phyloP scores from a whole-genome alignment of 306 rosid species.

The Vigna unguiculata region DNA sequence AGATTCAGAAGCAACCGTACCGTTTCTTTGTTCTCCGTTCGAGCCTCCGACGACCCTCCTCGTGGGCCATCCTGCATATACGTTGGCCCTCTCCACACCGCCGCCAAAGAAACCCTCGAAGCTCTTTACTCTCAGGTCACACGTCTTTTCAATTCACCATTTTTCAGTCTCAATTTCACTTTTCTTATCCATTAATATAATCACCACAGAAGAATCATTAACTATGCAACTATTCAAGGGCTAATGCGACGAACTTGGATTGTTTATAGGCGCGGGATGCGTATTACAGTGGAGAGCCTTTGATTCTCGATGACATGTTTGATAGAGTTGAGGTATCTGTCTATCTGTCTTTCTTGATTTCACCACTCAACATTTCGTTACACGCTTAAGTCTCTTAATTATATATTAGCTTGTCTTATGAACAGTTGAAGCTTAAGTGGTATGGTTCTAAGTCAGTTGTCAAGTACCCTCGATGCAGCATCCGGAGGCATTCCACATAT shows the following conservation, averaged over 20 bases:
- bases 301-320: slow-evolving; percentile 96
- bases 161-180: background rate
- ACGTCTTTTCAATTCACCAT: background rate
- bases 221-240: no score
- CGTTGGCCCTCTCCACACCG: slow-evolving; percentile 90
- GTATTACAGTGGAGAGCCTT: slow-evolving; percentile 88
- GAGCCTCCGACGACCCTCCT: slow-evolving; percentile 52
- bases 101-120: slow-evolving; percentile 88
- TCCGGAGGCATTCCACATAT: slow-evolving; percentile 88
- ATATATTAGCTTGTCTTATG: slow-evolving; percentile 17
- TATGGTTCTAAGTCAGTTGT: slow-evolving; percentile 86
- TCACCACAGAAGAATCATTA: background rate
- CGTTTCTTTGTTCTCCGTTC: slow-evolving; percentile 45
- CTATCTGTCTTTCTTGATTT: background rate
- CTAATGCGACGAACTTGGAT: no score
- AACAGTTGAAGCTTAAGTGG: slow-evolving; percentile 87
- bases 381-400: background rate
- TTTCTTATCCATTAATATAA: background rate
- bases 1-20: slow-evolving; percentile 14
- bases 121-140: slow-evolving; percentile 81
- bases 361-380: background rate
- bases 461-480: slow-evolving; percentile 92
- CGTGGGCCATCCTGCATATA: slow-evolving; percentile 72
- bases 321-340: slow-evolving; percentile 82
- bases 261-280: slow-evolving; percentile 78